A percentile compares a stretch with the other conserved stretches of the same genome.
Evolutionary conservation across 78 protist species (phyloP).

Genomic region (Isochrysis galbana): DNA sequence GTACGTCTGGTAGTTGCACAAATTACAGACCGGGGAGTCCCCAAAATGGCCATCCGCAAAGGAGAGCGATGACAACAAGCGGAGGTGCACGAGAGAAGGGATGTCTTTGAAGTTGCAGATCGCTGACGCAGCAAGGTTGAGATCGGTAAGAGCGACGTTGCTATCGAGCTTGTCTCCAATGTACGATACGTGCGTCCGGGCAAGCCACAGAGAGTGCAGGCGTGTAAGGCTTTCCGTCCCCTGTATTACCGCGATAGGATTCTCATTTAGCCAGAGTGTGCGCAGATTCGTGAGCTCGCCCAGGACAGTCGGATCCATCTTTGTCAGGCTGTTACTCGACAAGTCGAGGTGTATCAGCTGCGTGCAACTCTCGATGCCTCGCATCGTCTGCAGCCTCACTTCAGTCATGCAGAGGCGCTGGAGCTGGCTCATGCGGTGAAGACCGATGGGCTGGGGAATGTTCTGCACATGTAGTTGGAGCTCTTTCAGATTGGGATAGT

Average conservation of each 20-base stretch:
- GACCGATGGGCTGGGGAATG: not conserved
- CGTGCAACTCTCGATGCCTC: not conserved
- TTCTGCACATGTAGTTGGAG: constrained; percentile 29
- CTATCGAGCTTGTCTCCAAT: not conserved
- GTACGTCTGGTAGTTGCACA: constrained; percentile 68
- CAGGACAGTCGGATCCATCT: too few species aligned
- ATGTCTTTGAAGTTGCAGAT: constrained; percentile 64
- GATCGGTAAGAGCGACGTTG: constrained; percentile 16
- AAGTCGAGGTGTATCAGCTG: not conserved
- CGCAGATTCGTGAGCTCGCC: not conserved
- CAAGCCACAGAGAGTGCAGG: constrained; percentile 32
- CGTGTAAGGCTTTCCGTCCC: constrained; percentile 19
- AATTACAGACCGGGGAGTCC: constrained; percentile 63
- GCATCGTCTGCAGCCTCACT: not conserved
- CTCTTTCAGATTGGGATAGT: not conserved
- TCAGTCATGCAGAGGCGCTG: not conserved
- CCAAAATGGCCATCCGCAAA: constrained; percentile 60
- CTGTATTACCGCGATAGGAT: constrained; percentile 41
- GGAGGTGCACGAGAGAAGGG: constrained; percentile 41
- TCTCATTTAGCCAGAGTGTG: constrained; percentile 58
- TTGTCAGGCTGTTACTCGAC: too few species aligned
- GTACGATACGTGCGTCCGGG: constrained; percentile 1
- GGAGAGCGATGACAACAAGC: constrained; percentile 19
- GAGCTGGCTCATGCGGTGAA: not conserved
- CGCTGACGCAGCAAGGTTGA: constrained; percentile 58